These are phyloP conservation scores for Fusarium mangiferae DNA, from an alignment of 2,329 filamentous ascomycete species.

Conservation along the genomic window DNA sequence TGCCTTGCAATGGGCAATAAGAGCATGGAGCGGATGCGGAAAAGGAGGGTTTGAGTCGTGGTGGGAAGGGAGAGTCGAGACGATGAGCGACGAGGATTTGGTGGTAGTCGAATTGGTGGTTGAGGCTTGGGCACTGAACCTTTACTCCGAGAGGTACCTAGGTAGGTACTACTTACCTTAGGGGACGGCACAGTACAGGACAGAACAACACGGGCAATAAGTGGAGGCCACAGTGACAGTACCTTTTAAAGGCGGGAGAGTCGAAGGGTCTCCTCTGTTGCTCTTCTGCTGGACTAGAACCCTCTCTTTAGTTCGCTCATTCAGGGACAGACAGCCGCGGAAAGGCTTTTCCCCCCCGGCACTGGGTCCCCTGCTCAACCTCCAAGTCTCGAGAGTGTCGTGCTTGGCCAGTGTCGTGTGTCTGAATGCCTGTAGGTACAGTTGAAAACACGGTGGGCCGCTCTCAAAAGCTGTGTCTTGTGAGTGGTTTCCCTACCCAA, in stretches of 20 bases:
- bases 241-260: background rate
- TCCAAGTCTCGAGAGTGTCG: background rate
- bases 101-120: constrained; percentile 46
- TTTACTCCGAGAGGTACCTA: constrained; percentile 40
- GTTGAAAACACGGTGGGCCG: constrained; percentile 15
- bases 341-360: constrained; percentile 9
- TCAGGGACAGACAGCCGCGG: constrained; percentile 18
- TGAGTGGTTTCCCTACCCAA: background rate
- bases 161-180: background rate
- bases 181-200: background rate
- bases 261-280: constrained; percentile 45
- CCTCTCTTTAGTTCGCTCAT: constrained; percentile 1
- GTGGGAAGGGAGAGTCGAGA: constrained; percentile 44
- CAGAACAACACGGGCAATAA: background rate
- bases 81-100: constrained; percentile 44
- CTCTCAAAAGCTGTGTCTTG: background rate
- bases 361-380: constrained; percentile 7
- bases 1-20: constrained; percentile 54
- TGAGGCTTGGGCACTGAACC: constrained; percentile 50
- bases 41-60: constrained; percentile 40
- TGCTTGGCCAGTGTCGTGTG: background rate
- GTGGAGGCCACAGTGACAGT: background rate
- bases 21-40: constrained; percentile 47
- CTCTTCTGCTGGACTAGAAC: constrained; percentile 34
- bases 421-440: background rate